Evolutionary conservation across 73 alveolate genomes (phyloP), one percentile per base, ranked within the genome.

Genomic region (Paramecium sexaurelia): DNA sequence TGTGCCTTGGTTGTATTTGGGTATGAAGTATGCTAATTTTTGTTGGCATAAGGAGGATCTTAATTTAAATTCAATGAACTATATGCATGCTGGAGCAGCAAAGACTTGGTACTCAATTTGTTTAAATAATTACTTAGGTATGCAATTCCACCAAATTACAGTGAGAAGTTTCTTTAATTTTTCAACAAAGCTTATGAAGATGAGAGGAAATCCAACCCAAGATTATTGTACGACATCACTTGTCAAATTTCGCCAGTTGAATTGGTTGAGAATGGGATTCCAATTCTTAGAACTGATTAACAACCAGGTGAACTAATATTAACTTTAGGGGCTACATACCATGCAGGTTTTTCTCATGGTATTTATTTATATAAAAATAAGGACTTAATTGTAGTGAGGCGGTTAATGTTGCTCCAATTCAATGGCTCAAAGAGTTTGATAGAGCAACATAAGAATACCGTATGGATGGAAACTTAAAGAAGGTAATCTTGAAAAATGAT

Each of bases 21-120:
- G 98, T 33, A 94, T 96, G 97, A 94, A 82, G 36, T 96, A 45
- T 45, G 93, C 98, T 0, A 94, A 95, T 9, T 96, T 96, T 92
- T 96, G 98, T 92, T 96, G 97, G 96, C 98, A 96, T 83, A 92
- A 73, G 45, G 98, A 96, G 51, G 98, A 96, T 84, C 29, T 96
- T 13, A 85, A 87, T 95, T 61, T 96, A 75, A 89, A 92, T 55
- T 95, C 98, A 9, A 85, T 96, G 55, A 96, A 96, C 94, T 96
- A 96, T 75, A 93, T 92, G 92, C 98, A 96, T 84, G 75, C 91
- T 73, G 98, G 98, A 11, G 96, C 94, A 27, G 95, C 97, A 19
- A 96, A 96, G 91, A 93, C 95, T 68, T 96, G 98, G 98, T 88
- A 88, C 4, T 51, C 29, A 17, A 51, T 51, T 51, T 51, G 67